These are phyloP conservation scores for Ulmus americana DNA, from an alignment of 331 rosid genomes.

Conservation along the genomic window DNA sequence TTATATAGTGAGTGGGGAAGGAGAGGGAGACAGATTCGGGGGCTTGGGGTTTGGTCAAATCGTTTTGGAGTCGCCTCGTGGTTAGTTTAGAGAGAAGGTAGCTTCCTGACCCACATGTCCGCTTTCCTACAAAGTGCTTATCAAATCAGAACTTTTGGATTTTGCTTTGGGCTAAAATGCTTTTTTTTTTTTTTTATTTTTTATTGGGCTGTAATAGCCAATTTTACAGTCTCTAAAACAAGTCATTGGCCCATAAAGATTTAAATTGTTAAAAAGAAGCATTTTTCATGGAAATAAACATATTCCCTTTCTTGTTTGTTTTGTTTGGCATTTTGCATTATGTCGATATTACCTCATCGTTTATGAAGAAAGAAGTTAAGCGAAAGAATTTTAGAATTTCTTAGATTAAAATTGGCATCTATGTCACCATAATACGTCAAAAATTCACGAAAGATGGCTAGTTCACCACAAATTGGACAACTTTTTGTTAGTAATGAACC, in stretches of 20 bases:
- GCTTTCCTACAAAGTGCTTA: neutral
- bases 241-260: neutral
- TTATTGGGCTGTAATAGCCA: neutral
- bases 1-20: neutral
- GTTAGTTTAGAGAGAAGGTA: conserved; percentile 1
- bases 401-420: too few relatives aligned
- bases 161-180: neutral
- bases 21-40: neutral
- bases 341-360: too few relatives aligned
- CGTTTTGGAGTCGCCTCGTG: conserved; percentile 2
- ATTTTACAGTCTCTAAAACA: neutral
- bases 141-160: neutral
- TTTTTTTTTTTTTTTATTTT: too few relatives aligned
- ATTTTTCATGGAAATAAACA: neutral
- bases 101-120: conserved; percentile 5
- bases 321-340: neutral
- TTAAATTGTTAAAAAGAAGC: neutral
- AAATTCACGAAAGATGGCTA: neutral
- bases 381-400: too few relatives aligned
- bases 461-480: neutral
- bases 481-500: too few relatives aligned
- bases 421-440: too few relatives aligned
- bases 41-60: conserved; percentile 2
- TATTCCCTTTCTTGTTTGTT: neutral
- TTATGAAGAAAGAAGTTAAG: too few relatives aligned